phyloP scores from a whole-genome alignment of 73 alveolate species.

The Tetrahymena thermophila region DNA sequence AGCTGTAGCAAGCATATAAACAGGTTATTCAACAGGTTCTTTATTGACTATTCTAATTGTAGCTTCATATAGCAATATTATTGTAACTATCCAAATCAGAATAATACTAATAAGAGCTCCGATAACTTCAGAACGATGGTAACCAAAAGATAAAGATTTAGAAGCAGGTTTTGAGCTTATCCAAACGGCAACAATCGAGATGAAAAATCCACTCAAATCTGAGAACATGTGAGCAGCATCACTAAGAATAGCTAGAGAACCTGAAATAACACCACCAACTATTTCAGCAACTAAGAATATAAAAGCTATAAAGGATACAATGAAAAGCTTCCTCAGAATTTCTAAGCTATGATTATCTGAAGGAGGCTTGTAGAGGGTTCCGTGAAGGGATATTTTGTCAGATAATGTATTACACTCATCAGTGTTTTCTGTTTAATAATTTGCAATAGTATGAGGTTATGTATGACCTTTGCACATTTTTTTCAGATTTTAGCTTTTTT shows the following conservation, averaged over 20 bases:
- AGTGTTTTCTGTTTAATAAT: too few species aligned
- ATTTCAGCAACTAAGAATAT: slow-evolving; percentile 36
- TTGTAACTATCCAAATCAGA: slow-evolving; percentile 78
- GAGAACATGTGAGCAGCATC: slow-evolving; percentile 93
- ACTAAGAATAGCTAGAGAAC: slow-evolving; percentile 81
- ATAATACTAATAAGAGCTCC: slow-evolving; percentile 82
- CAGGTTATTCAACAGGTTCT: slow-evolving; percentile 58
- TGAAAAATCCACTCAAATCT: slow-evolving; percentile 82
- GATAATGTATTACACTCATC: too few species aligned
- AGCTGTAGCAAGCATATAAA: slow-evolving; percentile 76
- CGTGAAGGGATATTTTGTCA: too few species aligned
- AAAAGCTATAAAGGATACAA: neutral
- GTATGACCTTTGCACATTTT: too few species aligned
- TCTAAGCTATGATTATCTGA: neutral
- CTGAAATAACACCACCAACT: slow-evolving; percentile 83
- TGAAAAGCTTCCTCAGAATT: neutral
- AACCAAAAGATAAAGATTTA: slow-evolving; percentile 66
- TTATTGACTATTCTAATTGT: slow-evolving; percentile 61
- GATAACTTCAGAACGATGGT: slow-evolving; percentile 81
- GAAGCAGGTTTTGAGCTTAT: slow-evolving; percentile 68
- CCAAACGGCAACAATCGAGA: slow-evolving; percentile 68
- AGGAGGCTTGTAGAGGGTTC: too few species aligned
- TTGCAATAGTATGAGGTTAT: too few species aligned
- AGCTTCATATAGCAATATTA: slow-evolving; percentile 80
- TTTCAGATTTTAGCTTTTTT: too few species aligned